Percentiles rank a stretch among this genome's conserved stretches.
Evolutionary conservation across 169 alveolate genomes (phyloP).

Genomic region (Eimeria falciformis): DNA sequence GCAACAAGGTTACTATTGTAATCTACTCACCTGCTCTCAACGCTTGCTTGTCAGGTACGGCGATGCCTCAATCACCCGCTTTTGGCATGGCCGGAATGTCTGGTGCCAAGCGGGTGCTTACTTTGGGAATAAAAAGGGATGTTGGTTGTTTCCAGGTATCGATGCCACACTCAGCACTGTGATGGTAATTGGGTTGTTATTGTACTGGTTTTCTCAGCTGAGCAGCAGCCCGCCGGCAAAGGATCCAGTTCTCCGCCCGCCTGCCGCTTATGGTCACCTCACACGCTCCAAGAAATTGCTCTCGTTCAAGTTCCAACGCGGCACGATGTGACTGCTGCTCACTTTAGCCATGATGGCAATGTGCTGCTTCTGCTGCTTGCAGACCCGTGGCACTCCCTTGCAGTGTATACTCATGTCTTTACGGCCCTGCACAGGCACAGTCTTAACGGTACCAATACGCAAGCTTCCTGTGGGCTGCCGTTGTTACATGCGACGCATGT

Average conservation of each 20-base stretch:
- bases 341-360: constrained; percentile 23
- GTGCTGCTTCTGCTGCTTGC: constrained; percentile 43
- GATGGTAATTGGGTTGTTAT: neutral
- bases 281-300: constrained; percentile 19
- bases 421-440: neutral
- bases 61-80: neutral
- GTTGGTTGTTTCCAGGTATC: too few species aligned
- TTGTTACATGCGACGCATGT: constrained; percentile 16
- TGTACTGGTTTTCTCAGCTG: constrained; percentile 11
- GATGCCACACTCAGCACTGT: neutral
- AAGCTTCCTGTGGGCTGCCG: neutral
- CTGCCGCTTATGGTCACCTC: constrained; percentile 58
- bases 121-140: too few species aligned
- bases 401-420: neutral
- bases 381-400: constrained; percentile 58
- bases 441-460: neutral
- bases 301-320: constrained; percentile 20
- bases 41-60: constrained; percentile 25
- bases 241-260: neutral
- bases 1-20: constrained; percentile 8
- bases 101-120: too few species aligned
- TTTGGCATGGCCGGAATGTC: too few species aligned
- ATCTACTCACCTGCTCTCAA: constrained; percentile 7
- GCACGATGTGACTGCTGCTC: constrained; percentile 9
- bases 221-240: constrained; percentile 14